Evolutionary conservation across 176 grass and related monocot species (phyloP), one percentile per base, ranked within the genome.

Genomic region (Elaeis guineensis): DNA sequence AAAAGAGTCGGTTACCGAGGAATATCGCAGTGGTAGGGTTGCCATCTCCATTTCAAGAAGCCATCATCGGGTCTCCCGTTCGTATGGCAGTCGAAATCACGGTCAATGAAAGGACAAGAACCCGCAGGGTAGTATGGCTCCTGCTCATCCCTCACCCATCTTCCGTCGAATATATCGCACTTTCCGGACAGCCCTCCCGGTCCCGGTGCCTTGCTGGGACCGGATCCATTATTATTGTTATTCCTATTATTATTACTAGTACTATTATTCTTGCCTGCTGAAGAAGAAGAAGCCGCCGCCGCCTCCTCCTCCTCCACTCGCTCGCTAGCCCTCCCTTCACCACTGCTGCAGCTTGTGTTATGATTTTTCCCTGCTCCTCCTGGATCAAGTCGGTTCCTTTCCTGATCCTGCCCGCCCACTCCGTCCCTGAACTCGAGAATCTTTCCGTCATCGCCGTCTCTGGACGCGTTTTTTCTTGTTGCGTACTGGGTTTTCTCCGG

Each of bases 1-100:
- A 12, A 11, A 5, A 39, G 57, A 20, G 26, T 49, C 8, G 28
- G 24, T 3, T 44, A 77, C 93, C 81, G 92, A 16, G 93, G 84
- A 25, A 98, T 83, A 59, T 85, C 51, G 64, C 81, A 98, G 50
- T 19, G 76, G 21, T 71, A 74, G 4, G 87, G 93, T 74, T 92
- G 87, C 84, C 93, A 98, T 76, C 87, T 78, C 87, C 87, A 92
- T 57, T 73, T 85, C 69, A 89, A 74, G 68, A 78, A 92, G n/a
- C 74, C 58, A 15, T 50, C 53, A 67, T 92, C 93, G 17, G 76
- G 51, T 21, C 93, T 80, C 24, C 93, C 87, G 73, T 92, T 92
- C 69, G 85, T 92, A 75, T 82, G 77, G 74, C 87, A 98, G 72
- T 92, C 85, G 75, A 86, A 98, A 75, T 85, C 93, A 49, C 69